Conservation (phyloP, 1,284 basidiomycete species). For the Agaricales sp. region DNA sequence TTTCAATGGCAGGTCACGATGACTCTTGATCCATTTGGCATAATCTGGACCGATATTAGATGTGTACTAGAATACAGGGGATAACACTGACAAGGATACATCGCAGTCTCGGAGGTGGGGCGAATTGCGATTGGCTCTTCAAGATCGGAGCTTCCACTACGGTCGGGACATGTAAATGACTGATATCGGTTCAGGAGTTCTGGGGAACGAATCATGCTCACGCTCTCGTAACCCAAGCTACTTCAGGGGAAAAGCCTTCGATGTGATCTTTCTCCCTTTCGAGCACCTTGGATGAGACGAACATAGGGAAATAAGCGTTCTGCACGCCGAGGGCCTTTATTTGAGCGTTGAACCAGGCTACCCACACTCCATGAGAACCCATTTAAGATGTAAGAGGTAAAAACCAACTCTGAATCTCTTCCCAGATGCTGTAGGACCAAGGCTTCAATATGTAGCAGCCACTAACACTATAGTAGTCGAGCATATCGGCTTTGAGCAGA, state of each 20-base stretch:
- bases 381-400: neutral
- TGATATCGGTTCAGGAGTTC: neutral
- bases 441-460: constrained; percentile 99
- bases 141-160: constrained; percentile 83
- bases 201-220: too few relatives aligned
- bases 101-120: constrained; percentile 95
- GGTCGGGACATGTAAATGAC: neutral
- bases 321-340: constrained; percentile 95
- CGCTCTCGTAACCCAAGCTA: constrained; percentile 98
- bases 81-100: constrained; percentile 80
- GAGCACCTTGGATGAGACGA: constrained; percentile 87
- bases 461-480: constrained; percentile 98
- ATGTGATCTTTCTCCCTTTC: constrained; percentile 99
- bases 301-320: constrained; percentile 99
- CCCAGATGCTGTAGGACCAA: constrained; percentile 97
- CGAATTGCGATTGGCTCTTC: constrained; percentile 98
- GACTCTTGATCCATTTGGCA: constrained; percentile 96
- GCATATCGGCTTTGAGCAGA: constrained; percentile 97
- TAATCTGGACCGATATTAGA: constrained; percentile 43
- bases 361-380: constrained; percentile 1
- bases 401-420: constrained; percentile 76
- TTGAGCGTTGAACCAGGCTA: constrained; percentile 85
- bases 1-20: constrained; percentile 95
- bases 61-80: neutral
- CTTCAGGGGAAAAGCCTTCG: constrained; percentile 99